Percentiles rank a stretch among this genome's conserved stretches.
These are phyloP conservation scores for Penicillium parvum DNA, from an alignment of 495 filamentous ascomycete species.

Conservation along the genomic window DNA sequence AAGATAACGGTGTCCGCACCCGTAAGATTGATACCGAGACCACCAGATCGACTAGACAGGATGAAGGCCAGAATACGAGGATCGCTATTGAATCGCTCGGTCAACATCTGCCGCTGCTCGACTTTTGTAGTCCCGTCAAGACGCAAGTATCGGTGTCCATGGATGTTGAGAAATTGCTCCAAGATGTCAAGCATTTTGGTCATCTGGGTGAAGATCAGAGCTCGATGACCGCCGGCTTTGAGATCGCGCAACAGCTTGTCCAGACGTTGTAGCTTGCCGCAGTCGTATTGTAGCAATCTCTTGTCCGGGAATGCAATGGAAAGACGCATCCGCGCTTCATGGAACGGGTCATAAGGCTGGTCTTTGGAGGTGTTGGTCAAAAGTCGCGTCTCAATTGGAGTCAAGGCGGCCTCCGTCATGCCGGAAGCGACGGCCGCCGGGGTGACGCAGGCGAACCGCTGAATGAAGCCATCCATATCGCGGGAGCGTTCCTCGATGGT, in stretches of 20 bases:
- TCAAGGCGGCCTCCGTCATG: constrained; percentile 62
- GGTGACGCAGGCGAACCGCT: constrained; percentile 86
- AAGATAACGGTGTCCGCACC: constrained; percentile 99
- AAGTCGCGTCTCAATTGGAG: constrained; percentile 58
- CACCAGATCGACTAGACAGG: constrained; percentile 88
- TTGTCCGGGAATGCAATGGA: constrained; percentile 98
- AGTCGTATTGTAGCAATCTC: constrained; percentile 92
- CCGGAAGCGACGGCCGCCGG: constrained; percentile 81
- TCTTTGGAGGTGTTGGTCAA: constrained; percentile 47
- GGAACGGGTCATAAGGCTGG: constrained; percentile 74
- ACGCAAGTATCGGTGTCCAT: constrained; percentile 92
- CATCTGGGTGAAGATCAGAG: constrained; percentile 99
- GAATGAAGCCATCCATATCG: constrained; percentile 67
- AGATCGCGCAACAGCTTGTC: constrained; percentile 82
- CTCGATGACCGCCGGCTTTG: constrained; percentile 86
- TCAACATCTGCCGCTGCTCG: constrained; percentile 91
- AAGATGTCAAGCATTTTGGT: constrained; percentile 97
- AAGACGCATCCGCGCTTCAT: constrained; percentile 86
- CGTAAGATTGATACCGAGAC: constrained; percentile 93
- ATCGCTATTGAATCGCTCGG: constrained; percentile 96
- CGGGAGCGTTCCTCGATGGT: constrained; percentile 68
- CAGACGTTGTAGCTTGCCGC: constrained; percentile 91
- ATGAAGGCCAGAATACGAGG: constrained; percentile 90
- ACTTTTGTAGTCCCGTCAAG: constrained; percentile 93
- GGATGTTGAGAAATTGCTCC: constrained; percentile 97